phyloP scores from a whole-genome alignment of 169 alveolate genomes.

The Plasmodium knowlesi region DNA sequence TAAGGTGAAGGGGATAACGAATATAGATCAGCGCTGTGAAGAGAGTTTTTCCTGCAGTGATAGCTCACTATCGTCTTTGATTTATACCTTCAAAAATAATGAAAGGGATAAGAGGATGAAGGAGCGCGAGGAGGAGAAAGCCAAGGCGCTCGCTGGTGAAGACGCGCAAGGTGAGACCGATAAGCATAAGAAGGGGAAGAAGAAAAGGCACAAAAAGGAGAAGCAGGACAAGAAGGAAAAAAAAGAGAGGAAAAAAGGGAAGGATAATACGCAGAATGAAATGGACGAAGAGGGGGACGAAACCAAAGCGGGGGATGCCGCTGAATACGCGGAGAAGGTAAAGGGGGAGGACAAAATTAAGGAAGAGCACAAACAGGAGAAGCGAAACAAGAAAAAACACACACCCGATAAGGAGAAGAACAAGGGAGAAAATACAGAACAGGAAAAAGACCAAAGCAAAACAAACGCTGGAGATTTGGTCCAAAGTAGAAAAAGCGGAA shows the following conservation, averaged over 20 bases:
- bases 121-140: constrained; percentile 10
- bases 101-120: constrained; percentile 13
- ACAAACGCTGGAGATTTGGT: not conserved
- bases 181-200: not conserved
- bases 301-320: not conserved
- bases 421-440: not conserved
- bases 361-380: not conserved
- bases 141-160: not conserved
- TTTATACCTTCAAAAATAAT: constrained; percentile 28
- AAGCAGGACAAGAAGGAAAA: not conserved
- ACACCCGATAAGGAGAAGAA: not conserved
- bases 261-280: not conserved
- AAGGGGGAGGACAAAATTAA: not conserved
- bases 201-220: not conserved
- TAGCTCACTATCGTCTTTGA: constrained; percentile 44
- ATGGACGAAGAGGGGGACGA: not conserved
- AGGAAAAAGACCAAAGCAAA: constrained; percentile 6
- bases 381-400: not conserved
- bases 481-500: not conserved
- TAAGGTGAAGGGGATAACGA: not conserved
- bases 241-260: not conserved
- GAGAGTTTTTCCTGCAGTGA: constrained; percentile 42
- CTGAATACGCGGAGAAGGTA: not conserved
- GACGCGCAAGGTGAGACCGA: not conserved
- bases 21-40: not conserved